Percentiles rank a stretch among this genome's conserved stretches.
phyloP scores from a whole-genome alignment of 2,329 filamentous ascomycete species.

The Alternaria angustiovoidea region DNA sequence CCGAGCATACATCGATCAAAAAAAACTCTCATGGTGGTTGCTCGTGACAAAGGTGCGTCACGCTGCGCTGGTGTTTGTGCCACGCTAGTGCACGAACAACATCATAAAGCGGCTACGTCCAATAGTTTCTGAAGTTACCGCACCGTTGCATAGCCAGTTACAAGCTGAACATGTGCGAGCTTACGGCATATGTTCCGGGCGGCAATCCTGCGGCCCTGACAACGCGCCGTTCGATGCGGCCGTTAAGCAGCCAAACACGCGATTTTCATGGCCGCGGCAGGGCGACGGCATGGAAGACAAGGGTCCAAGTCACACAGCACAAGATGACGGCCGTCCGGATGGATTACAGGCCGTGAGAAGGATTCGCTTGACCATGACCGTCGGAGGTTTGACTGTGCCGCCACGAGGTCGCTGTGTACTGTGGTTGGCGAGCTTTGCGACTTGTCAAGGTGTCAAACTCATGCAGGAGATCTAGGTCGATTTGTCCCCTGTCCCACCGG shows the following conservation, averaged over 20 bases:
- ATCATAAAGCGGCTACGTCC: slow-evolving; percentile 18
- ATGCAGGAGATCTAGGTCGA: slow-evolving; percentile 2
- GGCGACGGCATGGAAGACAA: slow-evolving; percentile 16
- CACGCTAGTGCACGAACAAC: slow-evolving; percentile 22
- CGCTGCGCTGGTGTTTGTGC: slow-evolving; percentile 12
- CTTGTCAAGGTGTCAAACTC: slow-evolving; percentile 12
- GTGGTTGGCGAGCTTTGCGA: slow-evolving; percentile 1
- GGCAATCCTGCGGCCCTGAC: slow-evolving; percentile 30
- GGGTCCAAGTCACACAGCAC: slow-evolving; percentile 21
- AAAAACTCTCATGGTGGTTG: slow-evolving; percentile 6
- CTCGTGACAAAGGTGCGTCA: slow-evolving; percentile 3
- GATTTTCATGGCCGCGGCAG: slow-evolving; percentile 17
- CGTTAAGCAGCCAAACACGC: slow-evolving; percentile 29
- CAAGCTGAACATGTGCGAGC: slow-evolving; percentile 21
- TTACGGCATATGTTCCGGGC: slow-evolving; percentile 28
- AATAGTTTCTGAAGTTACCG: slow-evolving; percentile 10
- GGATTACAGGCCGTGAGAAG: slow-evolving; percentile 15
- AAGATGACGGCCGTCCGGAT: slow-evolving; percentile 6
- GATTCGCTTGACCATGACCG: slow-evolving; percentile 18
- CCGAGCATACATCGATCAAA: slow-evolving; percentile 10
- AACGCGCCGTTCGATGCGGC: slow-evolving; percentile 32
- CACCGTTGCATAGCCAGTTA: slow-evolving; percentile 13
- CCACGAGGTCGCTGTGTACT: slow-evolving; percentile 15
- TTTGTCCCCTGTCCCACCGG: slow-evolving; percentile 9
- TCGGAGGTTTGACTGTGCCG: slow-evolving; percentile 14